Base-by-base conservation (phyloP, 108 stramenopile genomes). In the Nitzschia putrida region DNA sequence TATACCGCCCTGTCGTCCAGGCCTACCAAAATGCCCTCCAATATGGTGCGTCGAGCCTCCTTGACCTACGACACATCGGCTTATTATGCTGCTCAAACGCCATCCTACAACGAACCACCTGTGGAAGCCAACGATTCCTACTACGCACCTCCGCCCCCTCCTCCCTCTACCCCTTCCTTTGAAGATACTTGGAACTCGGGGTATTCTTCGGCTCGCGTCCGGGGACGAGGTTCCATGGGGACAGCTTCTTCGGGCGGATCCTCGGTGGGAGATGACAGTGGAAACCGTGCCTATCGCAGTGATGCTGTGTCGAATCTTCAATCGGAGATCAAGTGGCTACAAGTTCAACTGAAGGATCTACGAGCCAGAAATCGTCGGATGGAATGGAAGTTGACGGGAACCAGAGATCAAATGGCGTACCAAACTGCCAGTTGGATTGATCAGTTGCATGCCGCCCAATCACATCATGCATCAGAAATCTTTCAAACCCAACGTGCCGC, bases 401-500 rank as follows among this genome's bases (percentile, higher is more conserved):
- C 61, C 0, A 37, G 61, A 12, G 61, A 63, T 22, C 61, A 63
- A 63, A 21, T 63, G 61, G 61, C 61, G 21, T 63, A 63, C 21
- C 37, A 37, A 2, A 63, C 43, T 3, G 61, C 61, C 23, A 63
- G 61, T 47, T 63, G 61, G 61, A 40, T 63, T 22, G 44, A 63
- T 63, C 61, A 63, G 24, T 47, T 63, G 44, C 40, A 63, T 47
- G 44, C 43, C 45, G 44, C 61, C 18, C 61, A 63, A 47, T 5
- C 16, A 13, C 43, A 63, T 4, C 61, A 63, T 45, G 38, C 37
- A 45, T 22, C 37, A 23, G 61, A 45, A 45, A 39, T 63, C 42
- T 63, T 63, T 63, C 61, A 63, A 25, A 45, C 42, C 8, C 61
- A 63, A 47, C 61, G 61, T 24, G 43, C 43, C 3, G 61, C 61